Conservation (phyloP, 1,139 yeast genomes). For the Saccharomyces hybrid region DNA sequence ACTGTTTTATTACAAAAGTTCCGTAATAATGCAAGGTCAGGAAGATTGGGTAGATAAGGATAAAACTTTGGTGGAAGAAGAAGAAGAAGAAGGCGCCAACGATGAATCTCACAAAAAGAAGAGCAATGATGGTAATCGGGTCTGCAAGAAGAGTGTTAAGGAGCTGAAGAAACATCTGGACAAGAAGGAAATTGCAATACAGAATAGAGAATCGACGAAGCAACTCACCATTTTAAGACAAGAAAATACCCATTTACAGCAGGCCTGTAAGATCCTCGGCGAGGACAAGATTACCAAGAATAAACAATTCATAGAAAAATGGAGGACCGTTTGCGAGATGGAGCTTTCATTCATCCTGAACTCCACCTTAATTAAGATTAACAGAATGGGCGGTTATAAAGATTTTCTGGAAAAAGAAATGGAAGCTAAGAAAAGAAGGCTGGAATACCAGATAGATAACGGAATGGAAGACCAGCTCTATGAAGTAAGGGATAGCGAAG, state of each 20-base stretch:
- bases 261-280: constrained; percentile 33
- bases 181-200: not conserved
- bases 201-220: not conserved
- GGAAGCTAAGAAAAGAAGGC: constrained; percentile 30
- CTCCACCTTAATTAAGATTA: constrained; percentile 36
- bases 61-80: not conserved
- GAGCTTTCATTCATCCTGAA: constrained; percentile 40
- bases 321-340: constrained; percentile 40
- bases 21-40: not conserved
- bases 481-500: constrained; percentile 34
- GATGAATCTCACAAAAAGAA: not conserved
- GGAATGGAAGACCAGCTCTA: constrained; percentile 35
- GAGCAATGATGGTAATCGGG: not conserved
- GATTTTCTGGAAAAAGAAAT: constrained; percentile 35
- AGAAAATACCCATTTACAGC: constrained; percentile 29
- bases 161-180: not conserved
- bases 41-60: not conserved
- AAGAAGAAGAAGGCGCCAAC: not conserved
- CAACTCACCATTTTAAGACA: constrained; percentile 14
- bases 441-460: constrained; percentile 33
- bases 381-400: constrained; percentile 40
- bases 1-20: too few species aligned
- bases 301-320: constrained; percentile 33
- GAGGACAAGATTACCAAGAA: constrained; percentile 25
- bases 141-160: not conserved